phyloP scores from a whole-genome alignment of 805 yeast species.

The Metschnikowia reukaufii region DNA sequence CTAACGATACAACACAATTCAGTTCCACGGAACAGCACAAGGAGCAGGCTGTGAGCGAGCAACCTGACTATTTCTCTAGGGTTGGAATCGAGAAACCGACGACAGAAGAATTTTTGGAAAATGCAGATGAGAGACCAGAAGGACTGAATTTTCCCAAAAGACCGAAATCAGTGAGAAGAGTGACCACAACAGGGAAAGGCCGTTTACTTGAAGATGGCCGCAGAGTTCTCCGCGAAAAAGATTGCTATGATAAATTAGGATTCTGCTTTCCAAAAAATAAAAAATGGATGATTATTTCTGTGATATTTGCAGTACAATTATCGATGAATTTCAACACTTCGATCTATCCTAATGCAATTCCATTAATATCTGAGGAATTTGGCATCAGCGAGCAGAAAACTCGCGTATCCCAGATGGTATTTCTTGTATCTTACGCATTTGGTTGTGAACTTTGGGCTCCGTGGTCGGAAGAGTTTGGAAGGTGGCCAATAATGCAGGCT shows the following conservation, averaged over 20 bases:
- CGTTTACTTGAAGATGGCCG: constrained; percentile 26
- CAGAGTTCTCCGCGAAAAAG: constrained; percentile 31
- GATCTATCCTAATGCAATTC: constrained; percentile 29
- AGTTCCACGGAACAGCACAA: constrained; percentile 2
- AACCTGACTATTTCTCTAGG: constrained; percentile 6
- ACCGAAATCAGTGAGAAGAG: constrained; percentile 9
- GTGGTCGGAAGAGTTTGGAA: constrained; percentile 36
- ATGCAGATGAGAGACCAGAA: neutral
- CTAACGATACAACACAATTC: constrained; percentile 4
- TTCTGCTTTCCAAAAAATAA: constrained; percentile 29
- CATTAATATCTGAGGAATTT: constrained; percentile 25
- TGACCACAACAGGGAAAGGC: constrained; percentile 19
- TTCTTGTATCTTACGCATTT: constrained; percentile 31
- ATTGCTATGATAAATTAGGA: constrained; percentile 38
- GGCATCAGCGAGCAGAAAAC: constrained; percentile 25
- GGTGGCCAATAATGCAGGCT: constrained; percentile 35
- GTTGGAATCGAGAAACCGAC: constrained; percentile 10
- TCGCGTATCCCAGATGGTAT: constrained; percentile 30
- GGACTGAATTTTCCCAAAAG: neutral
- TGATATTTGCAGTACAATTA: constrained; percentile 37
- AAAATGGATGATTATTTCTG: constrained; percentile 38
- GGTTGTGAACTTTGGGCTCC: constrained; percentile 39
- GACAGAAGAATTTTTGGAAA: constrained; percentile 3
- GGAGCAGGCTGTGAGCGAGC: neutral
- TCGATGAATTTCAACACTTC: constrained; percentile 45